These are phyloP conservation scores for Trichoderma asperelloides DNA, from an alignment of 495 filamentous ascomycete genomes.

Conservation along the genomic window DNA sequence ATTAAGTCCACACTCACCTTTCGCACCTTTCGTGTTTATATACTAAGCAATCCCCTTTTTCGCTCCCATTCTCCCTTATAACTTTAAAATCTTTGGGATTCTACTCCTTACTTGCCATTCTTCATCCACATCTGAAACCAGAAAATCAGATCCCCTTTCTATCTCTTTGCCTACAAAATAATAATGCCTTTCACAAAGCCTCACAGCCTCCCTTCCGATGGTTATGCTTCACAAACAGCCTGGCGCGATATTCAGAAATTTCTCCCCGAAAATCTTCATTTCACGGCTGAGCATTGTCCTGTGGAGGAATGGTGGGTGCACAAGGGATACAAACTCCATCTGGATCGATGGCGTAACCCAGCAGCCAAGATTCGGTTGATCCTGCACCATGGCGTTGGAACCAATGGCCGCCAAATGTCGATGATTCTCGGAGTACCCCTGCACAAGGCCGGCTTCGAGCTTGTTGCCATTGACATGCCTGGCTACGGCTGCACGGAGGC, in stretches of 20 bases:
- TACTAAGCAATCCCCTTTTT: no score
- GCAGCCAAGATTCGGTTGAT: background rate
- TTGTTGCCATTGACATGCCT: background rate
- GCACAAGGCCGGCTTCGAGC: background rate
- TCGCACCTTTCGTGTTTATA: no score
- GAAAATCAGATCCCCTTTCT: no score
- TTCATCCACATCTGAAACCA: no score
- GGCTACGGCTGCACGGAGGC: background rate
- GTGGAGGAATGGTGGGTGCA: background rate
- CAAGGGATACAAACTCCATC: background rate
- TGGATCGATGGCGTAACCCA: conserved; percentile 9
- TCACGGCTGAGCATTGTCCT: background rate
- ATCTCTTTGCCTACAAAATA: no score
- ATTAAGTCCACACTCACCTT: no score
- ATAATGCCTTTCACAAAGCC: no score
- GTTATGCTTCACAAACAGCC: no score
- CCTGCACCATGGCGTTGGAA: background rate
- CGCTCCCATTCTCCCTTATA: no score
- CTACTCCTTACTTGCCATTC: no score
- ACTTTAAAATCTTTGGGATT: no score
- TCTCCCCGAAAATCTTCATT: background rate
- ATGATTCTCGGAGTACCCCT: background rate
- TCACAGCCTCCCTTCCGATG: no score
- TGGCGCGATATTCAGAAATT: background rate
- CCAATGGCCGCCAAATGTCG: background rate